Conservation (phyloP, 768 basidiomycete species). For the Dacryopinax primogenitus region DNA sequence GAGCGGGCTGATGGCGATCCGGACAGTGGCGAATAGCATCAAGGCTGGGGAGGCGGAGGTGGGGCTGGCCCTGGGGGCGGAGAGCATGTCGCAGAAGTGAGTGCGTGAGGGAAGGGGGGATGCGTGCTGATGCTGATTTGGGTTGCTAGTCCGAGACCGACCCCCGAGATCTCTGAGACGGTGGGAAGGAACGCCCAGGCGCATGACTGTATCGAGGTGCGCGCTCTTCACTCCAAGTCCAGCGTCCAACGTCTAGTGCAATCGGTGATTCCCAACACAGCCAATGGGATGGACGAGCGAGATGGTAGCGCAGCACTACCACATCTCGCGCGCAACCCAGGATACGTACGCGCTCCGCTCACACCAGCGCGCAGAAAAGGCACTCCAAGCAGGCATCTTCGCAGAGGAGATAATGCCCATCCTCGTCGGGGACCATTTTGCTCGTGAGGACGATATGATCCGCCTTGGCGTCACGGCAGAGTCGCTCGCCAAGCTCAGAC, state of each 20-base stretch:
- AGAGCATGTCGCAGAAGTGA: slow-evolving; percentile 73
- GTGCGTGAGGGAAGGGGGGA: slow-evolving; percentile 17
- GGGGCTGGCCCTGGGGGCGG: slow-evolving; percentile 71
- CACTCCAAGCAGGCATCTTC: slow-evolving; percentile 59
- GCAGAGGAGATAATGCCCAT: slow-evolving; percentile 82
- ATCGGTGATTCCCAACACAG: slow-evolving; percentile 28
- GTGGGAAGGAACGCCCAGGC: slow-evolving; percentile 52
- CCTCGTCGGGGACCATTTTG: slow-evolving; percentile 49
- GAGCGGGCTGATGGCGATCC: slow-evolving; percentile 87
- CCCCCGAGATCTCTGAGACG: slow-evolving; percentile 47
- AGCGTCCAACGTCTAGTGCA: not conserved
- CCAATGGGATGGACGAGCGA: slow-evolving; percentile 60
- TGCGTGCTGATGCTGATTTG: slow-evolving; percentile 22
- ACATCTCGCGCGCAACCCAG: slow-evolving; percentile 62
- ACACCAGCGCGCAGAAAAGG: slow-evolving; percentile 66
- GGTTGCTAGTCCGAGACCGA: slow-evolving; percentile 51
- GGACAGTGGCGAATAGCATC: slow-evolving; percentile 76
- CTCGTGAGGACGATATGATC: slow-evolving; percentile 77
- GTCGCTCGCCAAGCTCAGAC: slow-evolving; percentile 63
- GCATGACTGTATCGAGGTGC: slow-evolving; percentile 61
- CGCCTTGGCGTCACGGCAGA: slow-evolving; percentile 70
- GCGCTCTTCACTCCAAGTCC: slow-evolving; percentile 10
- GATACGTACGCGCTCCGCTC: slow-evolving; percentile 84
- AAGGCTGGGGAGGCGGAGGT: slow-evolving; percentile 69
- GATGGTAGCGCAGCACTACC: slow-evolving; percentile 36